phyloP scores from a whole-genome alignment of 176 grass and related monocot genomes.

The Saccharum officinarum region DNA sequence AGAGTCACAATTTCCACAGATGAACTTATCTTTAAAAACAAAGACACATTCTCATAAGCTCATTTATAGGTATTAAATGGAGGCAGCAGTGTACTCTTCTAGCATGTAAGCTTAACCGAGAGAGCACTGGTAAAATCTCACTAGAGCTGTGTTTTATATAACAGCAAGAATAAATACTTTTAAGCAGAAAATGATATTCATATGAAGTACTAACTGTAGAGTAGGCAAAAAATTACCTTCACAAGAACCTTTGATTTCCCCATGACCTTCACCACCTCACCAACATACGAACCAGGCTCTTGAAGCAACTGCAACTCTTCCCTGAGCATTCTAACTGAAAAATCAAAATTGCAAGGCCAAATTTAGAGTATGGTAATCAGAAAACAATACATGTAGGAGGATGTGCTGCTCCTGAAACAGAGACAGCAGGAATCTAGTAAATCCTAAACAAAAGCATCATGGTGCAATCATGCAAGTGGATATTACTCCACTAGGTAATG shows the following conservation, averaged over 20 bases:
- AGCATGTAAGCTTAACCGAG: not conserved
- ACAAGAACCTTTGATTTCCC: slow-evolving; percentile 99
- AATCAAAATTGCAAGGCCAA: not conserved
- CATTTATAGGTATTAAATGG: not conserved
- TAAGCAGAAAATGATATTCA: not conserved
- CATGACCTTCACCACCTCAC: slow-evolving; percentile 99
- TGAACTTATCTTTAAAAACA: not conserved
- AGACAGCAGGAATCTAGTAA: not conserved
- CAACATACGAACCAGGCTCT: slow-evolving; percentile 92
- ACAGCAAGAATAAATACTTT: not conserved
- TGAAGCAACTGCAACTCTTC: slow-evolving; percentile 97
- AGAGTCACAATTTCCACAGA: not conserved
- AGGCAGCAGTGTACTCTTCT: not conserved
- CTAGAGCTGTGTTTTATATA: not conserved
- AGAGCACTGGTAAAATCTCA: not conserved
- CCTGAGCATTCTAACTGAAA: slow-evolving; percentile 85
- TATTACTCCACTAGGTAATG: not conserved
- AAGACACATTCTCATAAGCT: not conserved
- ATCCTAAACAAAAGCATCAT: not conserved
- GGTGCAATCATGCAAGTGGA: not conserved
- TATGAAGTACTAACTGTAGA: not conserved
- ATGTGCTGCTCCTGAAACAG: not conserved
- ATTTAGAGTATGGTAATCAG: not conserved
- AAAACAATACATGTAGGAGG: not conserved
- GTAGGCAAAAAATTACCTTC: slow-evolving; percentile 56